Base-by-base conservation (phyloP, 441 rosid genomes). In the Flueggea neowawraea region DNA sequence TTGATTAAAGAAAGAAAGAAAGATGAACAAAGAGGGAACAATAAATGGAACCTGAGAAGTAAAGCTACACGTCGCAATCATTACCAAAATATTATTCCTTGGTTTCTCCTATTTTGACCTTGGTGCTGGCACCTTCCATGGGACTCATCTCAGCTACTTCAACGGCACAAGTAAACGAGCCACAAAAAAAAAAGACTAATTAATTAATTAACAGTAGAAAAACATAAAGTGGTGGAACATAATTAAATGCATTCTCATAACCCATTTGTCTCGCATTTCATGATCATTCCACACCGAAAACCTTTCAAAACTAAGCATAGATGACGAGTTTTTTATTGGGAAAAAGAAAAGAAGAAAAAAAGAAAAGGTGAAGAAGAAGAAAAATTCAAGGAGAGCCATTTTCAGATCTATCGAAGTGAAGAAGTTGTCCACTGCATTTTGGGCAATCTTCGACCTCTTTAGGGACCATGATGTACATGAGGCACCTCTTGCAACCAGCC, bases 391-490 rank as follows among this genome's bases (percentile, higher is more conserved):
- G 78, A 43, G 85, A 81, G 66, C 68, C 75, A 66, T 68, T 77
- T 55, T 78, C 78, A 41, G 84, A 78, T 68, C 82, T 82, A 75
- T 84, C 86, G 62, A 94, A 94, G 75, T 90, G 98, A 60, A 94
- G 87, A 60, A 94, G 90, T 63, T 85, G 97, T 55, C 86, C 82
- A 63, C 69, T 69, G 54, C 98, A 93, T 76, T 82, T 88, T 61
- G 97, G 97, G 83, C 98, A 93, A 67, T 79, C 88, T 64, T 79
- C 80, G 12, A 85, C 85, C 51, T 75, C 83, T 70, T 85, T 90
- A 3, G 98, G 95, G n/a, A 93, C 87, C 98, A 93, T 93, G 83
- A 77, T 85, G 69, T 93, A 93, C 95, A 93, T 90, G 17, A 84
- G 81, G 71, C 98, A 93, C 75, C 84, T 82, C 75, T 90, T 90